Percentiles rank a stretch among this genome's conserved stretches.
Conservation (phyloP, 768 basidiomycete genomes). For the Boletus sensibilis region DNA sequence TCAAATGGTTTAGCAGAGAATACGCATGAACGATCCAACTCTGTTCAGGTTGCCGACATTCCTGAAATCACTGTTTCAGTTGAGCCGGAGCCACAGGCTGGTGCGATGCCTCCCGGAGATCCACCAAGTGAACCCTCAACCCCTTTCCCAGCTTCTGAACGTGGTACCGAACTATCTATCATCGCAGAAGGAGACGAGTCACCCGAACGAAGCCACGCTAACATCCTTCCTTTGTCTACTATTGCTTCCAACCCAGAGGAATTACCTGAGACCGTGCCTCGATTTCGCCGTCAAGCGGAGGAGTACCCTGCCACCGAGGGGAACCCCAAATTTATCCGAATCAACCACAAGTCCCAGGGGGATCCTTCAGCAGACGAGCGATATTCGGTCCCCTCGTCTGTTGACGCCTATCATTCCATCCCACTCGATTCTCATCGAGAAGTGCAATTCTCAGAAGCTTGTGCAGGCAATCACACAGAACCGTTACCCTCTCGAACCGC, state of each 20-base stretch:
- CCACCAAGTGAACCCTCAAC: background rate
- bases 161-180: slow-evolving; percentile 54
- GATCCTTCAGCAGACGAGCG: slow-evolving; percentile 17
- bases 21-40: background rate
- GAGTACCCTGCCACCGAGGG: background rate
- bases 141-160: slow-evolving; percentile 25
- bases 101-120: background rate
- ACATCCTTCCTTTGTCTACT: background rate
- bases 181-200: slow-evolving; percentile 73
- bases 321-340: background rate
- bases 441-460: background rate
- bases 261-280: background rate
- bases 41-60: slow-evolving; percentile 5
- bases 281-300: background rate
- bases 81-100: slow-evolving; percentile 3
- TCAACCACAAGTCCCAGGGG: slow-evolving; percentile 6
- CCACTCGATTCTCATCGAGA: slow-evolving; percentile 37
- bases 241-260: background rate
- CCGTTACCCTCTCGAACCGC: slow-evolving; percentile 14
- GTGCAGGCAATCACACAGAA: slow-evolving; percentile 15
- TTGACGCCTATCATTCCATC: slow-evolving; percentile 39
- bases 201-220: slow-evolving; percentile 37
- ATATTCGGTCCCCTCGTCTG: slow-evolving; percentile 29
- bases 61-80: slow-evolving; percentile 5
- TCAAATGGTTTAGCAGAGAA: background rate